Base-by-base conservation (phyloP, 768 basidiomycete genomes). In the Lactarius indigo region DNA sequence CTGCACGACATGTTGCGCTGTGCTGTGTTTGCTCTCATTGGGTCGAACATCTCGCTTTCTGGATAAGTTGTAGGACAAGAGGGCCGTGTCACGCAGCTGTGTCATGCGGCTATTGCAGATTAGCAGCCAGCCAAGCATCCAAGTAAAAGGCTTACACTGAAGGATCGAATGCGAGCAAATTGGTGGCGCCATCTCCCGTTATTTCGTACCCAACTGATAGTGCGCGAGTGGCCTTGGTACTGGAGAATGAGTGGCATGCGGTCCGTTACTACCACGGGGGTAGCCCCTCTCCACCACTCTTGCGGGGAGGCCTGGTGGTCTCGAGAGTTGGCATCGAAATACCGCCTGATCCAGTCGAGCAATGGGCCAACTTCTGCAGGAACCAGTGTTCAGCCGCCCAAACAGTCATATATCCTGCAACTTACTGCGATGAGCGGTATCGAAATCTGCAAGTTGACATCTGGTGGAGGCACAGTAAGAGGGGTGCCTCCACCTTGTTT, bases 221-320 rank as follows among this genome's bases (percentile, higher is more conserved):
- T 89, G 30, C 90, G 78, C n/a, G 94, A 97, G 77, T 97, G 94
- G 0, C 93, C 92, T 8, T 82, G 75, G 72, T 92, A 87, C 79
- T 96, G 89, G 59, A 96, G 78, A 52, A 96, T 88, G 35, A 97
- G 73, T 10, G 94, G 94, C 84, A 93, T 87, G 71, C 83, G 86
- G 26, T 84, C 76, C 0, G 90, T 88, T 31, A 80, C 74, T 12
- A 80, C 70, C 9, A 95, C 81, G 5, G 87, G 80, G 0, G 81
- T 78, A 2, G 82, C 81, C 1, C 75, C 77, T 54, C 79, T 80
- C 64, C 91, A 78, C 17, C 79, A 81, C 54, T 88, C 83, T 59
- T 86, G 82, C 44, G 85, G 75, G 35, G 81, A 81, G 20, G 61
- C 59, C 20, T 68, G 58, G 20, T 65, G 74, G 66, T 64, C 63